phyloP scores from a whole-genome alignment of 179 eudicot genomes.

The Monotropa hypopitys region DNA sequence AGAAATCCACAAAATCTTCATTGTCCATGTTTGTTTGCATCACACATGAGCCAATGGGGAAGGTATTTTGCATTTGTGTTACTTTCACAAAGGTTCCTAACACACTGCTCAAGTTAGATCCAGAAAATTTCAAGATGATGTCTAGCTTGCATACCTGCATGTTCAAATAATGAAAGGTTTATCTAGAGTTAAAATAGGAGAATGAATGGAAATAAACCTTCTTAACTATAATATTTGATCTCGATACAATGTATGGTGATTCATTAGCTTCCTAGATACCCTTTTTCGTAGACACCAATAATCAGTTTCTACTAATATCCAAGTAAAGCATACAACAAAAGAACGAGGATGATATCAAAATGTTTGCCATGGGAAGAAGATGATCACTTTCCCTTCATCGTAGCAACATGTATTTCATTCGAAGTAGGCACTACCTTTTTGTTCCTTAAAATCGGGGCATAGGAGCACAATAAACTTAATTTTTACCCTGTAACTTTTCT shows the following conservation, averaged over 20 bases:
- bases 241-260: neutral
- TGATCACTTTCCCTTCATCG: neutral
- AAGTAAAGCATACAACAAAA: neutral
- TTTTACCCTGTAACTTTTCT: neutral
- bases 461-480: neutral
- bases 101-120: constrained; percentile 16
- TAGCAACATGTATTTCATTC: too few relatives aligned
- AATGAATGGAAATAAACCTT: neutral
- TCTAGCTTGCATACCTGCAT: constrained; percentile 77
- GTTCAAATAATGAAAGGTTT: neutral
- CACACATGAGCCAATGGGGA: constrained; percentile 68
- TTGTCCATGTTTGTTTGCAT: constrained; percentile 59
- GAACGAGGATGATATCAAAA: neutral
- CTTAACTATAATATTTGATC: too few relatives aligned
- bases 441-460: neutral
- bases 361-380: neutral
- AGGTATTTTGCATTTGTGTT: constrained; percentile 54
- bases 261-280: neutral
- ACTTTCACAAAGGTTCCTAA: constrained; percentile 41
- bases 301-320: neutral
- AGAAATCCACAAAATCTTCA: constrained; percentile 70
- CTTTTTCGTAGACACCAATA: neutral
- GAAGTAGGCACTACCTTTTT: neutral
- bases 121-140: constrained; percentile 44
- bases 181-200: neutral